These are phyloP conservation scores for Diaporthe citriasiana DNA, from an alignment of 2,329 filamentous ascomycete genomes.

Conservation along the genomic window DNA sequence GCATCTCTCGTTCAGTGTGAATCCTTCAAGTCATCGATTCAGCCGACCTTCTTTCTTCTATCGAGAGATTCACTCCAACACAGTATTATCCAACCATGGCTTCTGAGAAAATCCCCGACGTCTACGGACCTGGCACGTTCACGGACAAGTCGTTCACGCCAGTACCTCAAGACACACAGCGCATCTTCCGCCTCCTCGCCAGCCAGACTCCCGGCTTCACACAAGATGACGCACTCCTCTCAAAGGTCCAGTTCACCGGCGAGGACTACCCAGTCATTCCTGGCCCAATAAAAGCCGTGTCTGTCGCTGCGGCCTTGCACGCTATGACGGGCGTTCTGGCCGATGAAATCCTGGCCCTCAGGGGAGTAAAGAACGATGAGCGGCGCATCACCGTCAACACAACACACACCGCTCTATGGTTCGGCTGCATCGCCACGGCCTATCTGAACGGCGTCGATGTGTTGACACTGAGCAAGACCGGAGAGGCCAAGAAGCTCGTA, in stretches of 20 bases:
- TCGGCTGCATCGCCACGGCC: constrained; percentile 56
- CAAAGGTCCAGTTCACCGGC: constrained; percentile 51
- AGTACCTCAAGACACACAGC: constrained; percentile 49
- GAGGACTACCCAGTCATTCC: constrained; percentile 51
- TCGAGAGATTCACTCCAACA: too few relatives aligned
- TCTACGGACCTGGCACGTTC: constrained; percentile 52
- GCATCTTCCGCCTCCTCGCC: constrained; percentile 51
- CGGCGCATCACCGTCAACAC: constrained; percentile 59
- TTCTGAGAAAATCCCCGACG: constrained; percentile 44
- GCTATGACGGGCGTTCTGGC: constrained; percentile 55
- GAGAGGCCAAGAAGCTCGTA: constrained; percentile 50
- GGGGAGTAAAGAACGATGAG: constrained; percentile 46
- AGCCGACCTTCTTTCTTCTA: not conserved
- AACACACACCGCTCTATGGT: constrained; percentile 61
- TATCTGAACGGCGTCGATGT: constrained; percentile 55
- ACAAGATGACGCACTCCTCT: constrained; percentile 47
- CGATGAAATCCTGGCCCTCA: constrained; percentile 53
- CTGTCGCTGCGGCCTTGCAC: constrained; percentile 52
- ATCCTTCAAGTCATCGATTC: not conserved
- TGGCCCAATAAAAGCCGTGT: constrained; percentile 53
- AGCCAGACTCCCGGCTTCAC: constrained; percentile 53
- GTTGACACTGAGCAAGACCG: constrained; percentile 48
- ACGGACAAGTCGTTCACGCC: constrained; percentile 48
- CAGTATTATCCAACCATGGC: constrained; percentile 44
- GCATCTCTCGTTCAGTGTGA: not conserved